phyloP scores from a whole-genome alignment of 129 eudicot genomes.

The Calendula officinalis region DNA sequence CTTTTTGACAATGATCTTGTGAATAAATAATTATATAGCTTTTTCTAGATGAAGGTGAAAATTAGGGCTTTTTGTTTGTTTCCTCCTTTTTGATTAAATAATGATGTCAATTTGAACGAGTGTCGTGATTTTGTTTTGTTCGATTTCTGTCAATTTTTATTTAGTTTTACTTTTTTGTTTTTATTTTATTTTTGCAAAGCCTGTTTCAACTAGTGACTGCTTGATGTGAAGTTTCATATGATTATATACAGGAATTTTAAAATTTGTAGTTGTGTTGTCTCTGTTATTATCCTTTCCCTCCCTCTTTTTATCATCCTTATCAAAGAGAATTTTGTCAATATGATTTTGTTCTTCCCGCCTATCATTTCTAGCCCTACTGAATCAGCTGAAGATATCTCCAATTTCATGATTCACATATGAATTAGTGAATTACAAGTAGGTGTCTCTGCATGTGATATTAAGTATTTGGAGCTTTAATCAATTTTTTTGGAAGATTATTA shows the following conservation, averaged over 20 bases:
- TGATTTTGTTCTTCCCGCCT: too few species aligned
- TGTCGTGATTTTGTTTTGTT: neutral
- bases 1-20: slow-evolving; percentile 5
- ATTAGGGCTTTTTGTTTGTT: neutral
- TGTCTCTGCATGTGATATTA: neutral
- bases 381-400: neutral
- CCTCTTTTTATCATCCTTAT: neutral
- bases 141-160: neutral
- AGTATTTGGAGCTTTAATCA: neutral
- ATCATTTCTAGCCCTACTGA: slow-evolving; percentile 9
- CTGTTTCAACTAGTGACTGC: slow-evolving; percentile 9
- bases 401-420: neutral
- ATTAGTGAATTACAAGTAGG: neutral
- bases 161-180: neutral
- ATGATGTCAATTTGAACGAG: neutral
- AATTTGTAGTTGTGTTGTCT: neutral
- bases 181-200: neutral
- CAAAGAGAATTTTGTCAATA: neutral
- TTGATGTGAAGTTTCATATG: slow-evolving; percentile 12
- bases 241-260: neutral
- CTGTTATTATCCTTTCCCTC: neutral
- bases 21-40: neutral
- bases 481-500: neutral
- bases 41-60: neutral
- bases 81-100: neutral